phyloP scores from a whole-genome alignment of 805 yeast species.

The Saccharomycopsis oosterbeekiorum region DNA sequence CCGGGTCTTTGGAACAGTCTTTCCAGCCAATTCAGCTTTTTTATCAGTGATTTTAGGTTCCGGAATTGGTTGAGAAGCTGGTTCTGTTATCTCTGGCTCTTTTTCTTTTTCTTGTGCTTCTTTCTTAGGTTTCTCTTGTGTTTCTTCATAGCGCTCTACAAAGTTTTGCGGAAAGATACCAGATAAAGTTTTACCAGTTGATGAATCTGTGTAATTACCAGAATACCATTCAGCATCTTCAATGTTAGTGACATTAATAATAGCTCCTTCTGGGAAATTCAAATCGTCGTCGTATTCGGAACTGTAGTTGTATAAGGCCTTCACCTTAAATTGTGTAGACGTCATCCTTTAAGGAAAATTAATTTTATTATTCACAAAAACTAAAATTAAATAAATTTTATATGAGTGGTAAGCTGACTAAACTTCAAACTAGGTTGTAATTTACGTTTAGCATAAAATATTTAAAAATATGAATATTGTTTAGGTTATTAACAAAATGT shows the following conservation, averaged over 20 bases:
- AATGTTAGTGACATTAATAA: slow-evolving; percentile 62
- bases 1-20: not conserved
- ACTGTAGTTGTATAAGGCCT: slow-evolving; percentile 56
- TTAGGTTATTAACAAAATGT: not conserved
- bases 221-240: slow-evolving; percentile 91
- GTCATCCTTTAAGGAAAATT: not conserved
- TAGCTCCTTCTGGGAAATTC: slow-evolving; percentile 54
- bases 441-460: too few species aligned
- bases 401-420: not conserved
- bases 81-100: too few species aligned
- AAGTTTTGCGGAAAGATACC: slow-evolving; percentile 89
- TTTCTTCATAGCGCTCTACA: slow-evolving; percentile 36
- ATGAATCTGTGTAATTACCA: slow-evolving; percentile 45
- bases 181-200: slow-evolving; percentile 33
- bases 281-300: slow-evolving; percentile 80
- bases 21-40: too few species aligned
- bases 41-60: not conserved
- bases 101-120: not conserved
- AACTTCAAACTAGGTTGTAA: not conserved
- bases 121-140: not conserved
- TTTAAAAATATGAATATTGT: too few species aligned
- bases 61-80: too few species aligned
- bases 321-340: slow-evolving; percentile 52
- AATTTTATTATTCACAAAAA: not conserved
- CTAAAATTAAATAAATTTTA: not conserved